Conservation (phyloP, 106 monocot genomes). For the Hemerocallis citrina region DNA sequence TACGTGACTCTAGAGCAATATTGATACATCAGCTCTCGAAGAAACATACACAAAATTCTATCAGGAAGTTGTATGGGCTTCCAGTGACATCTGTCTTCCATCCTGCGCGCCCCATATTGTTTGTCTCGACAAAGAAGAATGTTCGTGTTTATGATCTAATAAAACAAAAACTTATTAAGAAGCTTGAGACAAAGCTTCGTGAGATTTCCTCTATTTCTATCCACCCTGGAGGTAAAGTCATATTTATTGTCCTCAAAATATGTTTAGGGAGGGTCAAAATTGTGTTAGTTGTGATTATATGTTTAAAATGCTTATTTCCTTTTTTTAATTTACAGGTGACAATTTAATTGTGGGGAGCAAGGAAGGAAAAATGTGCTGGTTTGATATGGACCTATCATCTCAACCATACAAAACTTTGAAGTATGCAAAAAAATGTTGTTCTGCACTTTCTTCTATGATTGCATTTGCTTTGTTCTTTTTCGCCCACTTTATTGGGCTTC, state of each 20-base stretch:
- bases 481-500: too few relatives aligned
- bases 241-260: not conserved
- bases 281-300: not conserved
- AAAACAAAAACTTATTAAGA: slow-evolving; percentile 60
- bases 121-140: slow-evolving; percentile 86
- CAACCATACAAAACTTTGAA: slow-evolving; percentile 77
- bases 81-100: slow-evolving; percentile 86
- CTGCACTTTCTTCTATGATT: too few relatives aligned
- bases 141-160: slow-evolving; percentile 84
- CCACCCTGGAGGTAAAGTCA: slow-evolving; percentile 68
- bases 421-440: slow-evolving; percentile 32
- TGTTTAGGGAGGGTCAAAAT: not conserved
- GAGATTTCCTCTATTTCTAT: slow-evolving; percentile 85
- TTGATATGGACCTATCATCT: slow-evolving; percentile 91
- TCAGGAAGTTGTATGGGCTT: slow-evolving; percentile 76
- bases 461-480: too few relatives aligned
- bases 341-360: slow-evolving; percentile 98
- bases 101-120: slow-evolving; percentile 62
- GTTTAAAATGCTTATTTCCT: not conserved
- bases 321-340: slow-evolving; percentile 52
- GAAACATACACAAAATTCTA: slow-evolving; percentile 62
- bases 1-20: slow-evolving; percentile 90
- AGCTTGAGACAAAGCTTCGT: slow-evolving; percentile 78
- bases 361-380: slow-evolving; percentile 98
- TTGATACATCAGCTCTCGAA: slow-evolving; percentile 90